Evolutionary conservation across 371 early-diverging fungal species (phyloP), one percentile per base, ranked within the genome.

Genomic region (Lichtheimia ramosa): DNA sequence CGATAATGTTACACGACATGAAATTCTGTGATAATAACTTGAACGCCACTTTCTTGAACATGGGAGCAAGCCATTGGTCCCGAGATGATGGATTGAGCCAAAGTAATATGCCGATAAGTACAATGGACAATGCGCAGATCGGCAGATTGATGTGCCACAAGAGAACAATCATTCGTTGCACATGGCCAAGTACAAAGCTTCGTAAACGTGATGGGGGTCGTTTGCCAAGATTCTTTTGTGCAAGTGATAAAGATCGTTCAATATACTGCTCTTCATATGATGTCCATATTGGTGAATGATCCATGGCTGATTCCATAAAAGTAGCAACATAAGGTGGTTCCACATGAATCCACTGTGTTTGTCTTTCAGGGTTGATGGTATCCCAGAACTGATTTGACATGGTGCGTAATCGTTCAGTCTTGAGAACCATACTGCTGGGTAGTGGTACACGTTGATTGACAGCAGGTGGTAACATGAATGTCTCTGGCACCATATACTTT

Each of bases 21-120:
- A 46, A 46, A 46, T 46, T 46, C 46, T 46, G 46, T 7, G 46
- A 21, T 21, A 46, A n/a, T 21, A 46, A 21, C 3, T 55, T 54
- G 21, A 70, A 66, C 5, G 58, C 39, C 14, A 55, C n/a, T 41
- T 43, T 55, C 7, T 59, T 60, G 13, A 69, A 51, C 41, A 70
- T 28, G 3, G 73, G 77, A 6, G 65, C 20, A 18, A 75, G 24
- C 48, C 64, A 68, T 48, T 59, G 28, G 34, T 70, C 63, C n/a
- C 76, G 68, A 7, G 48, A 61, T 0, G 54, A 50, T 2, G 73
- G 70, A n/a, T 61, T 62, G 58, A 70, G 66, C 73, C 76, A 76
- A 16, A 69, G 21, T 5, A 71, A 48, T 20, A 71, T 69, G 10
- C 64, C 54, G 7, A 73, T 41, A 13, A 69, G 40, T 12, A 67